A percentile compares a stretch with the other conserved stretches of the same genome.
Conservation (phyloP, 2,329 filamentous ascomycete genomes). For the Cladosporium sp. region DNA sequence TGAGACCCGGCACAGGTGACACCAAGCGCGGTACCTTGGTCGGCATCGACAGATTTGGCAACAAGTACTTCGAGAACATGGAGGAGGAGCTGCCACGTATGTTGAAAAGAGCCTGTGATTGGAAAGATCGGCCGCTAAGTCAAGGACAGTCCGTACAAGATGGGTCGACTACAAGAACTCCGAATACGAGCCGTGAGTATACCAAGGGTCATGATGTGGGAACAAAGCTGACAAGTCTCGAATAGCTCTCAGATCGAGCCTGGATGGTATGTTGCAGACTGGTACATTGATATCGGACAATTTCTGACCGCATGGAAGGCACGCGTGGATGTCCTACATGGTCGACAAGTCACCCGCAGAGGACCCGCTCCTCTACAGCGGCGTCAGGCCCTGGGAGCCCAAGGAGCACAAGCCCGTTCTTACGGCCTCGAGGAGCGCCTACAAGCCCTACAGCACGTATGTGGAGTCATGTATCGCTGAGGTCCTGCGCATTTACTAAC, state of each 20-base stretch:
- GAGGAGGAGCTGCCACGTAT: slow-evolving; percentile 84
- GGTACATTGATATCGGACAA: background rate
- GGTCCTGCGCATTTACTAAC: background rate
- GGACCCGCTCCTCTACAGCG: slow-evolving; percentile 69
- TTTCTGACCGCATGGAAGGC: slow-evolving; percentile 52
- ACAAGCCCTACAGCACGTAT: slow-evolving; percentile 93
- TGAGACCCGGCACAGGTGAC: slow-evolving; percentile 66
- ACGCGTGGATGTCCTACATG: slow-evolving; percentile 94
- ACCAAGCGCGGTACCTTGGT: slow-evolving; percentile 90
- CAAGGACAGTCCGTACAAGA: slow-evolving; percentile 74
- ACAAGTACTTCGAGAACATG: slow-evolving; percentile 96
- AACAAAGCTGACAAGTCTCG: slow-evolving; percentile 39
- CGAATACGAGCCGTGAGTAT: slow-evolving; percentile 74
- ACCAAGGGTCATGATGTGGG: background rate
- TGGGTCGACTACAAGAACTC: slow-evolving; percentile 95
- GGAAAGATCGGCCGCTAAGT: background rate
- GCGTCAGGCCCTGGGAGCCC: slow-evolving; percentile 73
- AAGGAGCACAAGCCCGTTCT: slow-evolving; percentile 70
- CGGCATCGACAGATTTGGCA: slow-evolving; percentile 84
- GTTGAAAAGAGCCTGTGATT: slow-evolving; percentile 35
- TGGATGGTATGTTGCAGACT: slow-evolving; percentile 62
- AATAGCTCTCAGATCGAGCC: slow-evolving; percentile 80
- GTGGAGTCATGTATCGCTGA: slow-evolving; percentile 45
- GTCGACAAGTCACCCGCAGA: slow-evolving; percentile 81
- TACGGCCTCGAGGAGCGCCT: slow-evolving; percentile 76